Conservation (phyloP, 108 stramenopile genomes). For the Skeletonema potamos region DNA sequence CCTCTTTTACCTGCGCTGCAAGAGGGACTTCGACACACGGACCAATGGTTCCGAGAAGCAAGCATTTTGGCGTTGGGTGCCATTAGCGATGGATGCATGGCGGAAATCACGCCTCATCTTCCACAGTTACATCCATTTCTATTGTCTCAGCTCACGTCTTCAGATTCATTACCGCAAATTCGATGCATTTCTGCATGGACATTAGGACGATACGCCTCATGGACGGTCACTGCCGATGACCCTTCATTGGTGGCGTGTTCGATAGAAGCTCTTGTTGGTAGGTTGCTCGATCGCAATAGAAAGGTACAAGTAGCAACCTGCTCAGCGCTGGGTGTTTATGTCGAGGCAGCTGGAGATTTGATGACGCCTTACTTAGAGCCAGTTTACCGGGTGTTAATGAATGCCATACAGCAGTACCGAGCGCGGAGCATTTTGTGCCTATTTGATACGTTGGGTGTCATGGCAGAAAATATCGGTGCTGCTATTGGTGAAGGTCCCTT, state of each 20-base stretch:
- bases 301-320: constrained; percentile 87
- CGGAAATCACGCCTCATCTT: constrained; percentile 76
- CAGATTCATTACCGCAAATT: constrained; percentile 74
- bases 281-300: constrained; percentile 71
- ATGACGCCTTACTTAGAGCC: constrained; percentile 83
- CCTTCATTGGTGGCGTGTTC: constrained; percentile 65
- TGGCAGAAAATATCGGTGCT: constrained; percentile 82
- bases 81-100: constrained; percentile 83
- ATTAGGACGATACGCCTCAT: constrained; percentile 76
- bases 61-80: constrained; percentile 90
- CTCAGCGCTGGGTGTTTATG: constrained; percentile 80
- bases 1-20: constrained; percentile 78
- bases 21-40: constrained; percentile 60
- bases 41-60: constrained; percentile 85
- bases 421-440: constrained; percentile 80
- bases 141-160: constrained; percentile 59
- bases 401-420: constrained; percentile 67
- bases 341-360: constrained; percentile 81
- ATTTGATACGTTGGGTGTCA: constrained; percentile 84
- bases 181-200: constrained; percentile 87
- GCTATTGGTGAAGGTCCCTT: constrained; percentile 79
- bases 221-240: constrained; percentile 72
- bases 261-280: constrained; percentile 70
- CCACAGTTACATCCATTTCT: constrained; percentile 80
- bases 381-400: constrained; percentile 62